Base-by-base conservation (phyloP, 73 alveolate species). In the Paraurostyla sp. region DNA sequence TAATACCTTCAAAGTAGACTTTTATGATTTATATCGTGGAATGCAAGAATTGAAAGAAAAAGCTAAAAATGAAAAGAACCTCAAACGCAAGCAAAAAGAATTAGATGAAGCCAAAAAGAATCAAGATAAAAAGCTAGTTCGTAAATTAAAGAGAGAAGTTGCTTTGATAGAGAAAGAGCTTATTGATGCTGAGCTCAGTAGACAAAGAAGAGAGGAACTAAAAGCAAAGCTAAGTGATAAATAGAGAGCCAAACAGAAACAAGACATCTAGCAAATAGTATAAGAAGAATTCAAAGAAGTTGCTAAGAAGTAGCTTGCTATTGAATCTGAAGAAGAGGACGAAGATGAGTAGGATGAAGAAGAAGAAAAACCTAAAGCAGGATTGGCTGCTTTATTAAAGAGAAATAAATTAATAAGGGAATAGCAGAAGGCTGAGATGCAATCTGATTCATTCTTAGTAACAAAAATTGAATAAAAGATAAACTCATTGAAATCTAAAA, bases 1-100 rank as follows among this genome's bases (percentile, higher is more conserved):
- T 7, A 78, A 78, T 35, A 43, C 89, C 4, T 78, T 78, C 40
- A 43, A 78, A 52, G 89, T 78, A 20, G 89, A 78, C 62, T 78
- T 78, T 35, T 78, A 78, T 54, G 80, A 78, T 50, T 35, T 78
- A 2, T 78, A 78, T 38, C 18, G 69, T 27, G 78, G 65, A 9
- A 60, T 78, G 3, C 25, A 51, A 52, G 89, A 50, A 7, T 30
- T 27, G n/a, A 78, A 54, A 52, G 89, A 78, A 49, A 78, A 36
- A 32, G 78, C 57, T 11, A 54, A 78, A 46, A 23, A 52, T 11
- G 89, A 78, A 54, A 78, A 54, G 45, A 32, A 22, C 13, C 60
- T 65, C 1, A 73, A 48, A 45, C 6, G 9, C 22, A 42, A 18
- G 22, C 23, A 50, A 27, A 73, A 73, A 36, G 25, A 23, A 23